Conservation (phyloP, 1,284 basidiomycete genomes). For the Pholiota adiposa region DNA sequence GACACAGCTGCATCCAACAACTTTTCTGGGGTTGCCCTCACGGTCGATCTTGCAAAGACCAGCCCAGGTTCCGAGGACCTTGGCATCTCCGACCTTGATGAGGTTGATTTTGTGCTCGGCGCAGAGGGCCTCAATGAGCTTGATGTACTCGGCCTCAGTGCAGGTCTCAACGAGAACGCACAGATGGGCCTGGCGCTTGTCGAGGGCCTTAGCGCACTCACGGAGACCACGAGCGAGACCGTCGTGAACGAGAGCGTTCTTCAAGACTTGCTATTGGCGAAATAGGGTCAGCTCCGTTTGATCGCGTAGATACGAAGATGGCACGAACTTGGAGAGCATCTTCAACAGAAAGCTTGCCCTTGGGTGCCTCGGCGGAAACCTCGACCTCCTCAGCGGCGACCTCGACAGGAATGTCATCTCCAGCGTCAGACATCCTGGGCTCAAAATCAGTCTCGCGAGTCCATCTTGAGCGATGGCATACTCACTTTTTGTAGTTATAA, state of each 20-base stretch:
- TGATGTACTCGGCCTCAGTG: constrained; percentile 99
- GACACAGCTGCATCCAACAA: constrained; percentile 96
- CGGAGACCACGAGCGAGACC: constrained; percentile 98
- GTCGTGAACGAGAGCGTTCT: constrained; percentile 97
- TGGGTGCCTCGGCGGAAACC: constrained; percentile 82
- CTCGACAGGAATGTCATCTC: constrained; percentile 90
- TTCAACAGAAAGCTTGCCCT: constrained; percentile 96
- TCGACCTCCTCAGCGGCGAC: constrained; percentile 82
- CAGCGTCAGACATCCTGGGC: constrained; percentile 95
- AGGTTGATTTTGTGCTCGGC: constrained; percentile 99
- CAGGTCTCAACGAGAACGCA: constrained; percentile 99
- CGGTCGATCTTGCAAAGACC: constrained; percentile 99
- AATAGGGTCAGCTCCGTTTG: not conserved
- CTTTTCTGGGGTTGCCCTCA: constrained; percentile 98
- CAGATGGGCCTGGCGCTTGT: constrained; percentile 98
- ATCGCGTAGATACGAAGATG: not conserved
- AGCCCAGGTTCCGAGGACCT: constrained; percentile 97
- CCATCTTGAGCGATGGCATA: not conserved
- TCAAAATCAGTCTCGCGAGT: constrained; percentile 10
- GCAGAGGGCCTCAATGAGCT: constrained; percentile 99
- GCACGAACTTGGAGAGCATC: constrained; percentile 89
- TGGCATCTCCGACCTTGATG: constrained; percentile 98
- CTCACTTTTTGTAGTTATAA: constrained; percentile 48
- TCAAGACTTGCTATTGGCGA: constrained; percentile 79
- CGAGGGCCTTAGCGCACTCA: constrained; percentile 97